phyloP scores from a whole-genome alignment of 441 rosid species.

The Kokia cookei region DNA sequence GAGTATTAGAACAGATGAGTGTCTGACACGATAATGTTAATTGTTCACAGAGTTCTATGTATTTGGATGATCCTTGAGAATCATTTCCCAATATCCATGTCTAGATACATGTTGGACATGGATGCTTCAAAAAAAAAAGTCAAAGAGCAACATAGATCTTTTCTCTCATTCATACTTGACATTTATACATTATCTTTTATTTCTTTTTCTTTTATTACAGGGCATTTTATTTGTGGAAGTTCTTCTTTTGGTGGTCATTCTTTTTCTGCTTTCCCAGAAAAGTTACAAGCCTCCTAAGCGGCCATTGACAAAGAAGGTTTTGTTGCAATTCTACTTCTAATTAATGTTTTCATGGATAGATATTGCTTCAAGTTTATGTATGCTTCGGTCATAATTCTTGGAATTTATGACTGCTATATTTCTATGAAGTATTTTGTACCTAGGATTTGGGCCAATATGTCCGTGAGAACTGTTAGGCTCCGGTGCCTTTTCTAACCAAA shows the following conservation, averaged over 20 bases:
- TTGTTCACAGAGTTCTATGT: too few species aligned
- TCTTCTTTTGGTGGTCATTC: conserved; percentile 73
- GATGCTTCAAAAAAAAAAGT: too few species aligned
- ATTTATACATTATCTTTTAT: neutral
- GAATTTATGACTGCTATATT: neutral
- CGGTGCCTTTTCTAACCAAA: neutral
- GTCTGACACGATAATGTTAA: too few species aligned
- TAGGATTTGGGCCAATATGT: neutral
- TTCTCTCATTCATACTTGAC: neutral
- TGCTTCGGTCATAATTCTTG: neutral
- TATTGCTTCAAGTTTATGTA: neutral
- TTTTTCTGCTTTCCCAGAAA: conserved; percentile 68
- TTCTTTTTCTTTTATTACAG: conserved; percentile 19
- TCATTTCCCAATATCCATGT: too few species aligned
- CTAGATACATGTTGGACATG: too few species aligned
- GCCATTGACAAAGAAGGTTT: conserved; percentile 77
- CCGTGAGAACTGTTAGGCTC: neutral
- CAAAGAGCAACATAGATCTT: neutral
- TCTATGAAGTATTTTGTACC: neutral
- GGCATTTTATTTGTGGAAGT: conserved; percentile 77
- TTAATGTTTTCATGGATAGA: neutral
- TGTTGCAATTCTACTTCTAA: neutral
- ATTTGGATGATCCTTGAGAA: too few species aligned
- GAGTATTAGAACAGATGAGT: too few species aligned
- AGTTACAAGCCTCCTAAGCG: conserved; percentile 93